Conservation (phyloP, 164 flowering plant genomes). For the Stephania cephalantha region DNA sequence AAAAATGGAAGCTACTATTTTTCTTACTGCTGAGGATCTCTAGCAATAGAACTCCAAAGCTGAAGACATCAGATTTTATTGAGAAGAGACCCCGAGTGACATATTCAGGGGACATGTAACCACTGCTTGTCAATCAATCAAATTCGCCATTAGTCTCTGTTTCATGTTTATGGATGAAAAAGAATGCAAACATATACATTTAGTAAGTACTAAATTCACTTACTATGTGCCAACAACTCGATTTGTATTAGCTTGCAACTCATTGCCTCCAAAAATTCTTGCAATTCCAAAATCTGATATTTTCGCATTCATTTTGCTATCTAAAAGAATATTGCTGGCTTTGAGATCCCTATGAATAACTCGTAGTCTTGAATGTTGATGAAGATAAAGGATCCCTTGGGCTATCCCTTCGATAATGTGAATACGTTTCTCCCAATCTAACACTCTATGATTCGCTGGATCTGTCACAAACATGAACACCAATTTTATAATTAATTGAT, state of each 20-base stretch:
- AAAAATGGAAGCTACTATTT: neutral
- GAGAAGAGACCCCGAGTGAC: conserved; percentile 10
- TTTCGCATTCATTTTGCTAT: neutral
- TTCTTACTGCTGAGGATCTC: neutral
- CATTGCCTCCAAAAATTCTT: conserved; percentile 6
- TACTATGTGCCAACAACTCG: conserved; percentile 1
- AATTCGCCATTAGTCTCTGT: neutral
- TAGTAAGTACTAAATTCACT: neutral
- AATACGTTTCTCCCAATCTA: neutral
- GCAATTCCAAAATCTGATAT: neutral
- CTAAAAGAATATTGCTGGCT: conserved; percentile 11
- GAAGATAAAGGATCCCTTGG: too few species aligned
- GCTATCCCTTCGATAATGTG: neutral
- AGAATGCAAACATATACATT: too few species aligned
- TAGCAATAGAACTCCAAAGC: neutral
- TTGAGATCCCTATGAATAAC: neutral
- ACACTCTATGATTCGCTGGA: neutral
- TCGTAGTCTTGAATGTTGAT: too few species aligned
- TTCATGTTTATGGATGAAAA: too few species aligned
- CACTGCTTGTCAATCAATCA: neutral
- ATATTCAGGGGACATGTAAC: neutral
- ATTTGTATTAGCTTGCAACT: neutral
- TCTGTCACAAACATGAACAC: neutral
- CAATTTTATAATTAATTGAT: too few species aligned
- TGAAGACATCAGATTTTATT: neutral